Evolutionary conservation across 2,329 filamentous ascomycete species (phyloP), one percentile per base, ranked within the genome.

Genomic region (Aureobasidium zeae): DNA sequence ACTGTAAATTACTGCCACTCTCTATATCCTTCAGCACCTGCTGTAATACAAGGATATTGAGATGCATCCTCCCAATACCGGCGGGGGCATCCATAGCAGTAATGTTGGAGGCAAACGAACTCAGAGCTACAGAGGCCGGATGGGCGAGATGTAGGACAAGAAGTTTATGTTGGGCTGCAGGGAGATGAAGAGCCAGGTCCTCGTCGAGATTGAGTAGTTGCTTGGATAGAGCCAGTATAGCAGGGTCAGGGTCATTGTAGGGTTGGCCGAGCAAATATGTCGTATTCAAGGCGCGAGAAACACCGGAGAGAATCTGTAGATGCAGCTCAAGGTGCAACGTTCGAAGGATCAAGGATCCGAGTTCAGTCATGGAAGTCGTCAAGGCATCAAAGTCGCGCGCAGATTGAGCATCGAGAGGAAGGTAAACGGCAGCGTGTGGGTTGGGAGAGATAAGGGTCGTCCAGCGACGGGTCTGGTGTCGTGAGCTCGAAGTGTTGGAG

Each of bases 21-120:
- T 91, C 86, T 42, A 98, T 81, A 52, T 94, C 94, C 68, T 94
- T 94, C 44, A 98, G 76, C 56, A 94, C 95, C 60, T 98, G 91
- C 64, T 96, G 89, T 39, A 98, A 70, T 29, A 98, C 91, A 17
- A 95, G 73, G 36, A 95, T 86, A 60, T 98, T 94, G 56, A 96
- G 77, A 60, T 87, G 82, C 77, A 98, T 87, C 26, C 87, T 77
- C n/a, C 80, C 78, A 48, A 81, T 85, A 30, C 91, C 91, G 54
- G 83, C 77, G 19, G 9, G 4, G 26, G 66, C 68, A 61, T 98
- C 95, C 79, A 98, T 89, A 6, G 82, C 79, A 37, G 79, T 78
- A 32, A 89, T 83, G 57, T 76, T 74, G 2, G 80, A 77, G 50
- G 83, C 83, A 48, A 78, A 69, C 3, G 55, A 51, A 26, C 95